Base-by-base conservation (phyloP, 257 asterid genomes). In the Asclepias syriaca region DNA sequence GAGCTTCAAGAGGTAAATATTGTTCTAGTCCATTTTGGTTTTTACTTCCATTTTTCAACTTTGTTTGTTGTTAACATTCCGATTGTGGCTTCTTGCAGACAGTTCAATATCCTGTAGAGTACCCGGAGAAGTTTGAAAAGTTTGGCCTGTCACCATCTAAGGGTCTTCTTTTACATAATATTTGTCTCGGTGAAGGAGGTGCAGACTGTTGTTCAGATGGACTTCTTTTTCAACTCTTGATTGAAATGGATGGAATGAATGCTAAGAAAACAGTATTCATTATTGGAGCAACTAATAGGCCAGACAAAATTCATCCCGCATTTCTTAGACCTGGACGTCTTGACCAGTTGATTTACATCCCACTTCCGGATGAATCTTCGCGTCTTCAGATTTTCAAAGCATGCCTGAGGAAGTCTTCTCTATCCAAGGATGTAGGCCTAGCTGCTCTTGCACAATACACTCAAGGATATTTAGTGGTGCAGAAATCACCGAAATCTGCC, bases 71-170 rank as follows among this genome's bases (percentile, higher is more conserved):
- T 3, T 46, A 29, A 18, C 11, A 43, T 40, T 34, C 8, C 14
- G 34, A 39, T 67, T 32, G 9, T 72, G 56, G 22, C 76, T 61
- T 68, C 50, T 32, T 18, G 27, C 68, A 87, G 93, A 85, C 90
- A 43, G 93, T 87, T 71, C 92, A 87, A 87, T 87, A 87, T 77
- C 93, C 90, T 12, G 92, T 87, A 67, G 92, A 87, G 81, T 90
- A 87, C 71, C 90, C 90, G 0, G 92, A 87, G 86, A 86, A 84
- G 77, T 86, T 86, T 11, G 90, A 86, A 72, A 86, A 86, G 69
- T 86, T 87, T 69, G 92, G 92, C 60, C 85, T 87, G 92, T 85
- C 90, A 29, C 90, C 92, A n/a, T 85, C 90, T 3, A 85, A 87
- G 39, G 92, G 92, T 58, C 88, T 87, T 64, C 88, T 85, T 61